These are phyloP conservation scores for Conidiobolus incongruus DNA, from an alignment of 371 early-diverging fungal species.

Conservation along the genomic window DNA sequence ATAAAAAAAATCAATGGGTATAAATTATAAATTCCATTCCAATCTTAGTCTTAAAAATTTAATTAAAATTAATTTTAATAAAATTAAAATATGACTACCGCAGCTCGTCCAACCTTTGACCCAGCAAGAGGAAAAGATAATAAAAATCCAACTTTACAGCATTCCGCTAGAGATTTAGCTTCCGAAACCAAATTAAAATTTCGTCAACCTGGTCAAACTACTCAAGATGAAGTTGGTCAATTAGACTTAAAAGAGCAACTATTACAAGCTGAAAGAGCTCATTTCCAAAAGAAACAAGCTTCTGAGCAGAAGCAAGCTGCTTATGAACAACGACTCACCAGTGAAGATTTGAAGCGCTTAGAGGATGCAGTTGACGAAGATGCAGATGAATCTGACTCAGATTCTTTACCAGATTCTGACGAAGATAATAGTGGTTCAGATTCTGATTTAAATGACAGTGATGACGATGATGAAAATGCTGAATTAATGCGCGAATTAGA, in stretches of 20 bases:
- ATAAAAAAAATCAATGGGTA: no score
- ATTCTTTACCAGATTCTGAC: background rate
- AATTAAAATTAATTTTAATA: no score
- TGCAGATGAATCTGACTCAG: slow-evolving; percentile 17
- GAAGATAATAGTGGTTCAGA: no score
- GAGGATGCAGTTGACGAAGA: slow-evolving; percentile 34
- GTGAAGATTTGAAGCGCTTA: slow-evolving; percentile 18
- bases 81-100: slow-evolving; percentile 25
- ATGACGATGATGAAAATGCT: slow-evolving; percentile 85
- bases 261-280: slow-evolving; percentile 27
- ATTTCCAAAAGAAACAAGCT: slow-evolving; percentile 5
- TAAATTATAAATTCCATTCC: no score
- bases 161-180: slow-evolving; percentile 54
- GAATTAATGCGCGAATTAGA: slow-evolving; percentile 76
- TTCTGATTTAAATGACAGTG: slow-evolving; percentile 36
- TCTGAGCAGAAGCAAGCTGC: slow-evolving; percentile 5
- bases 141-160: slow-evolving; percentile 48
- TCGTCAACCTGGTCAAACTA: slow-evolving; percentile 15
- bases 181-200: slow-evolving; percentile 77
- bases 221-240: background rate
- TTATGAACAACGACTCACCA: slow-evolving; percentile 12
- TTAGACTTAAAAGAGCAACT: slow-evolving; percentile 3
- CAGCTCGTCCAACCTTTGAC: slow-evolving; percentile 65
- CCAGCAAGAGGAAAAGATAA: slow-evolving; percentile 55
- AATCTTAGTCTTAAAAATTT: no score